Base-by-base conservation (phyloP, 164 flowering plant species). In the Stephania cephalantha region DNA sequence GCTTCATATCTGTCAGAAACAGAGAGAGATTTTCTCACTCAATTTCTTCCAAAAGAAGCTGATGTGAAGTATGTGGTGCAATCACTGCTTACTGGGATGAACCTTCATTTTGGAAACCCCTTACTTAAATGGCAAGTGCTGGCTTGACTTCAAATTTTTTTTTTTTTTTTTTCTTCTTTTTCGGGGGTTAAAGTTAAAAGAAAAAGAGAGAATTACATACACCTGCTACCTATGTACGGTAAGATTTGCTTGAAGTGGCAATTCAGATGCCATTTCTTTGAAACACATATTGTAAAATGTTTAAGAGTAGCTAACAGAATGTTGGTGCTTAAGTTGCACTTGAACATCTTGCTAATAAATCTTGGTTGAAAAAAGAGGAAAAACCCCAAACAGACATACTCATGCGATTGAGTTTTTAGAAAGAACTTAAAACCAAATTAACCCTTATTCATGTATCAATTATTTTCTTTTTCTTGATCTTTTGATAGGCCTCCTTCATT, bases 81-180 rank as follows among this genome's bases (percentile, higher is more conserved):
- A 75, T 77, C 85, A 55, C 83, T 94, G 84, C 90, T 94, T 78
- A 68, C 70, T 9, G 95, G 94, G 80, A 87, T 87, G 31, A 90
- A 91, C 81, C 79, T 90, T 73, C 86, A 88, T 77, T 94, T 92
- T 80, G 97, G 98, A 75, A 94, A 90, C 80, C 95, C 94, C 73
- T 86, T 89, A 76, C 74, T 84, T 13, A 83, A 85, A 75, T 94
- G 98, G 98, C 79, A 85, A 84, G 88, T 86, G 18, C 74, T 73
- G 9, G 17, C 30, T 12, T 25, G 12, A 15, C 11, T 70, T 46
- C 25, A 5, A 29, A 4, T 30, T 20, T 72, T 31, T 25, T 15
- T 8, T 58, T 35, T 18, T 46, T 70, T 45, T 46, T 8, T 45
- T 63, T 52, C 18, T 18, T 18, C n/a, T 58, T 7, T 58, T 17